Evolutionary conservation across 73 alveolate species (phyloP), one percentile per base, ranked within the genome.

Genomic region (Paramecium octaurelia): DNA sequence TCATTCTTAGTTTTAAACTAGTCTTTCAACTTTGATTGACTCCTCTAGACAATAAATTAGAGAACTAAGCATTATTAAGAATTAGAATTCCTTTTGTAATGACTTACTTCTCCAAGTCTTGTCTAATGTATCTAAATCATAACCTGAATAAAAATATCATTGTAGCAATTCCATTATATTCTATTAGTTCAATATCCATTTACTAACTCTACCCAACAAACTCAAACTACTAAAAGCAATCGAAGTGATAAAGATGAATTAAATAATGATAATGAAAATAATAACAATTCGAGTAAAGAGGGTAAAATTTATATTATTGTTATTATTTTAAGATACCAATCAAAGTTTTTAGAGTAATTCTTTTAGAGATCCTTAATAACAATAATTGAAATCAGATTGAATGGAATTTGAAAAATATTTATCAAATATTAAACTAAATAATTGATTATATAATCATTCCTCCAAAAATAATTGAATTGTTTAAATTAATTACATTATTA

Each of bases 181-280:
- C 5, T 59, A 16, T 64, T 64, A 54, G 69, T 54, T 12, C 69
- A 54, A 31, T 64, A 64, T 27, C 42, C 46, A 20, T 34, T 64
- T 64, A 11, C 50, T 64, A 64, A 34, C 50, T 31, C 42, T 4
- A 64, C 69, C 50, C 48, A 64, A 64, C 12, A 34, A 31, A 34
- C 84, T 27, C 31, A 64, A 34, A 64, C 84, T 64, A 64, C 84
- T 64, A 64, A 64, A 64, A 64, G 84, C n/a, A 54, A 54, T 64
- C 20, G 84, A 27, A 64, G 84, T 20, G 84, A 34, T 31, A 64
- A 64, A 27, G 42, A 27, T 27, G 84, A 64, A 64, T 18, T 54
- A 8, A 54, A 54, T 18, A 54, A 54, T 54, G 46, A 64, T n/a
- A 64, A 64, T 64, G 84, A 64, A 64, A 31, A 64, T 31, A 64